These are phyloP conservation scores for Pseudogymnoascus sp. DNA, from an alignment of 2,329 filamentous ascomycete genomes.

Conservation along the genomic window DNA sequence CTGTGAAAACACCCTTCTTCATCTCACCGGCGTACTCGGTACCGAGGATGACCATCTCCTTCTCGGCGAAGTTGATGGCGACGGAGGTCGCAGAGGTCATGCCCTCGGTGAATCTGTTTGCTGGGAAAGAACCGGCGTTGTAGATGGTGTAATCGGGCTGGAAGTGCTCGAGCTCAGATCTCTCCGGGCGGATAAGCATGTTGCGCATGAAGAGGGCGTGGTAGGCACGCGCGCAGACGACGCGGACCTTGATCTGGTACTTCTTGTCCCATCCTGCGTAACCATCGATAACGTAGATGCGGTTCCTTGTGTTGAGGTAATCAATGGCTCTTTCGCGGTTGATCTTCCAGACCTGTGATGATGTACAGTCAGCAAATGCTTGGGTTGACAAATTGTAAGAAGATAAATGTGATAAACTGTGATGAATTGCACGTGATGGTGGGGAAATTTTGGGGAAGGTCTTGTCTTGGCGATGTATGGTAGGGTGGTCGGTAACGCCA, in stretches of 20 bases:
- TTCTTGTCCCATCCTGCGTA: slow-evolving; percentile 98
- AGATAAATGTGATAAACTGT: background rate
- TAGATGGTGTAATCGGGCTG: slow-evolving; percentile 99
- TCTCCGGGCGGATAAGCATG: slow-evolving; percentile 94
- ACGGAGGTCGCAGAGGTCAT: slow-evolving; percentile 99
- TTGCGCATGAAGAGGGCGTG: slow-evolving; percentile 99
- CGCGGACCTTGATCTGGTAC: slow-evolving; percentile 94
- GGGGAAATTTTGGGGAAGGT: background rate
- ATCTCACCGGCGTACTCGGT: slow-evolving; percentile 97
- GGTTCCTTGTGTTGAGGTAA: slow-evolving; percentile 97
- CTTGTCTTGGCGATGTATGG: background rate
- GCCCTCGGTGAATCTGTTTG: slow-evolving; percentile 93
- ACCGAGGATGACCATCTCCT: slow-evolving; percentile 99
- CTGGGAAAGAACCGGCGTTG: slow-evolving; percentile 97
- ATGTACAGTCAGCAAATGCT: background rate
- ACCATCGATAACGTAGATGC: slow-evolving; percentile 97
- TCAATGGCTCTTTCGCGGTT: slow-evolving; percentile 98
- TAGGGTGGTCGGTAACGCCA: background rate
- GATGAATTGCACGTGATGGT: background rate
- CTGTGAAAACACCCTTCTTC: slow-evolving; percentile 98
- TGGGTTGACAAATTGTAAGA: background rate
- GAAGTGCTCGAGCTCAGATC: slow-evolving; percentile 92
- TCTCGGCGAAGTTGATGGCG: slow-evolving; percentile 97
- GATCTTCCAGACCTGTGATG: slow-evolving; percentile 86
- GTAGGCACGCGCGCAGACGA: slow-evolving; percentile 97